Conservation (phyloP, 2,329 filamentous ascomycete species). For the Trichoderma sp. region DNA sequence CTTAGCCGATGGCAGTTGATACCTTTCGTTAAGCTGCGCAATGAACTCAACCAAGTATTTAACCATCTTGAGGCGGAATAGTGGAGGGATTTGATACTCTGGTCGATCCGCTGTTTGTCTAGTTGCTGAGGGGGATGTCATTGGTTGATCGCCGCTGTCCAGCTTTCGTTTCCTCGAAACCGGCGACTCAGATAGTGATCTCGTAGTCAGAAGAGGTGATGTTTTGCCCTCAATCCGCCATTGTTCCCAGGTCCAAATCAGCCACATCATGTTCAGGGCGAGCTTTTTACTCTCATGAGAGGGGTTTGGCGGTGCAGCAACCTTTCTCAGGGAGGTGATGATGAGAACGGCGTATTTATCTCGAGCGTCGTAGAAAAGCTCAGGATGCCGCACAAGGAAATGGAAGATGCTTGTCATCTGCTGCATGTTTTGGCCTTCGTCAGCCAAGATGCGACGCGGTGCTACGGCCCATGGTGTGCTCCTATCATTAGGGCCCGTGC, state of each 20-base stretch:
- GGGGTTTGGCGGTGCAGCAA: slow-evolving; percentile 76
- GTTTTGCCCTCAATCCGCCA: slow-evolving; percentile 65
- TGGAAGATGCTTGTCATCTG: slow-evolving; percentile 98
- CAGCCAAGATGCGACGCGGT: slow-evolving; percentile 83
- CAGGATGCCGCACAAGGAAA: slow-evolving; percentile 87
- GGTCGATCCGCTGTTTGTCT: slow-evolving; percentile 46
- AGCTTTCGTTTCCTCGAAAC: slow-evolving; percentile 71
- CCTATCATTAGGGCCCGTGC: slow-evolving; percentile 62
- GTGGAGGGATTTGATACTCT: slow-evolving; percentile 66
- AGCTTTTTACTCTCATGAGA: slow-evolving; percentile 91
- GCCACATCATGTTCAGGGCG: slow-evolving; percentile 81
- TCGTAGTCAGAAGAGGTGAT: slow-evolving; percentile 26
- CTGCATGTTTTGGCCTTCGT: slow-evolving; percentile 91
- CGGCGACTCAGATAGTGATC: slow-evolving; percentile 63
- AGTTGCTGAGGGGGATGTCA: slow-evolving; percentile 53
- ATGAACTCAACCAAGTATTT: slow-evolving; percentile 97
- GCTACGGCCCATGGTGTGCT: slow-evolving; percentile 86
- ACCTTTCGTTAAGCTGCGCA: slow-evolving; percentile 82
- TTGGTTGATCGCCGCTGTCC: slow-evolving; percentile 60
- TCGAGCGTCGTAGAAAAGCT: slow-evolving; percentile 90
- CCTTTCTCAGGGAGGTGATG: slow-evolving; percentile 83
- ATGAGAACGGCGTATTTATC: slow-evolving; percentile 89
- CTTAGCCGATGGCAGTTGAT: slow-evolving; percentile 69
- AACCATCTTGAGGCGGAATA: slow-evolving; percentile 74
- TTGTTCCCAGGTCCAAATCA: slow-evolving; percentile 93